A percentile compares a stretch with the other conserved stretches of the same genome.
Conservation (phyloP, 2,329 filamentous ascomycete species). For the Exophiala spinifera region DNA sequence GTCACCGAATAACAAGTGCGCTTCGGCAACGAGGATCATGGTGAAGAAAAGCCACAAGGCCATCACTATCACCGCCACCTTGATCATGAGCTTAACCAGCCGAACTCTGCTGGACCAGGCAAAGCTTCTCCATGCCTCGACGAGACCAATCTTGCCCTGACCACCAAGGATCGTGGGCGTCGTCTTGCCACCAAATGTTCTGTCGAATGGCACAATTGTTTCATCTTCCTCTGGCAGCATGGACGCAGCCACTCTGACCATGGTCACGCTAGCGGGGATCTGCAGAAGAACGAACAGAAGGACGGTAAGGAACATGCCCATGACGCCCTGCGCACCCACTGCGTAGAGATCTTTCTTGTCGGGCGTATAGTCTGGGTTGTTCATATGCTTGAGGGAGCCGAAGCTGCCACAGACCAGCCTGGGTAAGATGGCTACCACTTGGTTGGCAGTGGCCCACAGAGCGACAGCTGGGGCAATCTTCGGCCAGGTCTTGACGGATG, state of each 20-base stretch:
- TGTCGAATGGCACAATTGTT: conserved; percentile 86
- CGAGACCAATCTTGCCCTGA: conserved; percentile 65
- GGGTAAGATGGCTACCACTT: conserved; percentile 41
- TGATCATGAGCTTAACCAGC: conserved; percentile 70
- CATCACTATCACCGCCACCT: conserved; percentile 60
- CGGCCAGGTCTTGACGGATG: conserved; percentile 62
- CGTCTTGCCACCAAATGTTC: conserved; percentile 74
- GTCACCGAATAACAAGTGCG: conserved; percentile 47
- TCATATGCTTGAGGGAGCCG: conserved; percentile 45
- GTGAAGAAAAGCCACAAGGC: conserved; percentile 48
- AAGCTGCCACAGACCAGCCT: conserved; percentile 47
- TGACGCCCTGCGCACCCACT: conserved; percentile 39
- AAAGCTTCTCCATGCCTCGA: conserved; percentile 78
- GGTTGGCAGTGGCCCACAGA: conserved; percentile 57
- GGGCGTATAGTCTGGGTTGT: conserved; percentile 31
- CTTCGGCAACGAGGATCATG: conserved; percentile 52
- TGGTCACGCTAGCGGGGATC: conserved; percentile 71
- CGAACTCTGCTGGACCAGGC: conserved; percentile 68
- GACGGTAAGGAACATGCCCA: conserved; percentile 44
- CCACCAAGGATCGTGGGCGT: conserved; percentile 72
- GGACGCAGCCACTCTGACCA: conserved; percentile 81
- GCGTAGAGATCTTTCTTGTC: conserved; percentile 40
- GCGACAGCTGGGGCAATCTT: conserved; percentile 68
- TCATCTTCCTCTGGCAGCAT: conserved; percentile 78
- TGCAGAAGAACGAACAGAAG: conserved; percentile 60